These are phyloP conservation scores for Sphagnum tenellum DNA, from an alignment of 225 moss, liverwort and hornwort genomes.

Conservation along the genomic window DNA sequence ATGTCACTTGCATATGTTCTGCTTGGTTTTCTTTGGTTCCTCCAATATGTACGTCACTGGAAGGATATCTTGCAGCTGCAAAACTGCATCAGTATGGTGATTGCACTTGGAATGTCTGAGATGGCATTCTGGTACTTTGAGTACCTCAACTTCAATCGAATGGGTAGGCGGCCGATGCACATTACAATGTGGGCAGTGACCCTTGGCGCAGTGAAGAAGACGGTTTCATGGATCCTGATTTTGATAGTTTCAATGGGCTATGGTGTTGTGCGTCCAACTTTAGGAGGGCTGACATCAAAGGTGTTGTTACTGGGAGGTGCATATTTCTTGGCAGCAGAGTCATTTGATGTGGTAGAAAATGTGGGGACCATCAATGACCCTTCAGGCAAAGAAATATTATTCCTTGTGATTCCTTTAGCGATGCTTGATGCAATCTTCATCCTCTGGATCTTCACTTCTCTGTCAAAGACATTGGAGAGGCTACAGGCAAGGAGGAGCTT, in stretches of 20 bases:
- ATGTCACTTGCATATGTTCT: slow-evolving; percentile 78
- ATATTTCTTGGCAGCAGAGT: slow-evolving; percentile 80
- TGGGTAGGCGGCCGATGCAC: slow-evolving; percentile 71
- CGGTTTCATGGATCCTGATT: slow-evolving; percentile 77
- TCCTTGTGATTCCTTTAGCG: slow-evolving; percentile 76
- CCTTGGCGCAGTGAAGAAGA: slow-evolving; percentile 84
- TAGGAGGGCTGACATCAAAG: slow-evolving; percentile 88
- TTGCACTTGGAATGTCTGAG: slow-evolving; percentile 82
- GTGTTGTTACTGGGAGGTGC: slow-evolving; percentile 74
- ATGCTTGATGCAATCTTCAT: slow-evolving; percentile 91
- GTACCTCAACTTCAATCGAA: slow-evolving; percentile 79
- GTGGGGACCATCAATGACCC: slow-evolving; percentile 80
- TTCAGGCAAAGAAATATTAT: slow-evolving; percentile 64
- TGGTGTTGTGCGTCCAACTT: slow-evolving; percentile 91
- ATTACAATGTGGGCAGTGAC: slow-evolving; percentile 97
- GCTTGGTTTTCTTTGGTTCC: slow-evolving; percentile 76
- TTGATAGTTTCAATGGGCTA: slow-evolving; percentile 96
- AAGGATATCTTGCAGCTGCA: slow-evolving; percentile 94
- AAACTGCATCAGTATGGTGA: slow-evolving; percentile 81
- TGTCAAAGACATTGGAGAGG: slow-evolving; percentile 88
- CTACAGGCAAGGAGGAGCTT: slow-evolving; percentile 78
- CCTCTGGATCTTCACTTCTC: slow-evolving; percentile 91
- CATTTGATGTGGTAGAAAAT: slow-evolving; percentile 90
- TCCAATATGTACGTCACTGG: slow-evolving; percentile 84
- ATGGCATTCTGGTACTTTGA: slow-evolving; percentile 97